These are phyloP conservation scores for Herpetomonas samuelpessoai DNA, from an alignment of 208 protist genomes.

Conservation along the genomic window DNA sequence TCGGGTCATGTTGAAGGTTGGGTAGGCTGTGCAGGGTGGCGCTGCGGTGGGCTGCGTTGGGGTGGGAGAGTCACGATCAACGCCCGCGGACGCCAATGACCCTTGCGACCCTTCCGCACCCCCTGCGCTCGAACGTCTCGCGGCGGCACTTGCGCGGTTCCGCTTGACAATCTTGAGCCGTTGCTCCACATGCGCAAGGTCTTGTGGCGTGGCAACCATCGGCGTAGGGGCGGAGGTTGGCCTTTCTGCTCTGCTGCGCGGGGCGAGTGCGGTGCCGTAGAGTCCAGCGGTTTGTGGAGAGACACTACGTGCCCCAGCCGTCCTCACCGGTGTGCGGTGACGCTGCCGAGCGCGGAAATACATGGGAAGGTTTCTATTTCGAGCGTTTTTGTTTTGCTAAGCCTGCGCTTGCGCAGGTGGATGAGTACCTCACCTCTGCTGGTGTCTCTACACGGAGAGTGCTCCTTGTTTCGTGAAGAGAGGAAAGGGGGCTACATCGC, in stretches of 20 bases:
- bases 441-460: no score
- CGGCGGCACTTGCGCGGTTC: slow-evolving; percentile 26
- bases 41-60: slow-evolving; percentile 6
- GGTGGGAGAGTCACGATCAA: background rate
- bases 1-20: slow-evolving; percentile 46
- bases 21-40: slow-evolving; percentile 63
- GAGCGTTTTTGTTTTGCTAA: no score
- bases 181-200: slow-evolving; percentile 56
- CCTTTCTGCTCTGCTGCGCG: slow-evolving; percentile 1
- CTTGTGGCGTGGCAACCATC: slow-evolving; percentile 3
- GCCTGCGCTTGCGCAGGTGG: no score
- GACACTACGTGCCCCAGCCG: no score
- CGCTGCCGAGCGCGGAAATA: no score
- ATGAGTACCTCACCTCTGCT: no score
- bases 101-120: slow-evolving; percentile 4
- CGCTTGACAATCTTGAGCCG: slow-evolving; percentile 77
- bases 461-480: no score
- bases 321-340: no score
- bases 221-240: slow-evolving; percentile 9
- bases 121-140: background rate
- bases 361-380: no score
- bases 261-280: background rate
- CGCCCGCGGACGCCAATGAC: slow-evolving; percentile 1
- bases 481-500: no score
- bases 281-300: background rate